These are phyloP conservation scores for Radiomyces spectabilis DNA, from an alignment of 192 early-diverging fungal genomes.

Conservation along the genomic window DNA sequence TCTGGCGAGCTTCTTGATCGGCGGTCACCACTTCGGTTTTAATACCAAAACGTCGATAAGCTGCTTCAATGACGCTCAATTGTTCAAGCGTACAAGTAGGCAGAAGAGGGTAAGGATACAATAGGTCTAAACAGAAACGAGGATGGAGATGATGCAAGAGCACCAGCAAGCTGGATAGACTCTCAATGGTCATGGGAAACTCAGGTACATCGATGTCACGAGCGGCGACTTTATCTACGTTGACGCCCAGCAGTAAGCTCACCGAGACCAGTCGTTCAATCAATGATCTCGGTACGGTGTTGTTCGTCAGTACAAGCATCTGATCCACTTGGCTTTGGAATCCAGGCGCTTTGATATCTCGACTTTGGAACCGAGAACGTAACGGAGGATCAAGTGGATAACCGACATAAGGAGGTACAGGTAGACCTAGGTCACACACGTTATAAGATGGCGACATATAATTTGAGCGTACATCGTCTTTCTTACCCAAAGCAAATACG, in stretches of 20 bases:
- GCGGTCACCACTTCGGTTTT: constrained; percentile 29
- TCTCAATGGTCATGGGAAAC: constrained; percentile 48
- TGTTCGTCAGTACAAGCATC: constrained; percentile 32
- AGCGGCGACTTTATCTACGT: constrained; percentile 24
- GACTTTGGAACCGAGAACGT: constrained; percentile 68
- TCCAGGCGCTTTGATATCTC: constrained; percentile 50
- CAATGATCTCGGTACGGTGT: constrained; percentile 19
- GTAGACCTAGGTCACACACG: constrained; percentile 41
- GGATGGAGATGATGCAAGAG: constrained; percentile 37
- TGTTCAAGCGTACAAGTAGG: constrained; percentile 52
- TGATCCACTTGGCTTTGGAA: constrained; percentile 46
- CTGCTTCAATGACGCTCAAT: constrained; percentile 49
- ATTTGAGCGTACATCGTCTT: neutral
- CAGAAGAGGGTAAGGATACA: constrained; percentile 55
- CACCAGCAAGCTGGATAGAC: constrained; percentile 31
- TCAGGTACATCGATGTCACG: constrained; percentile 49
- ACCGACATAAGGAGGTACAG: constrained; percentile 60
- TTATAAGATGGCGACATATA: neutral
- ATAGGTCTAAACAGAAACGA: constrained; percentile 45
- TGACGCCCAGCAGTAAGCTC: constrained; percentile 42
- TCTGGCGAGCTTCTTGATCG: constrained; percentile 35
- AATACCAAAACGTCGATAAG: constrained; percentile 50
- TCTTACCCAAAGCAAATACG: constrained; percentile 58
- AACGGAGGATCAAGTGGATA: constrained; percentile 75
- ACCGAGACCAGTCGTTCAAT: constrained; percentile 48